Base-by-base conservation (phyloP, 345 rosid species). In the Anastatica hierochuntica region DNA sequence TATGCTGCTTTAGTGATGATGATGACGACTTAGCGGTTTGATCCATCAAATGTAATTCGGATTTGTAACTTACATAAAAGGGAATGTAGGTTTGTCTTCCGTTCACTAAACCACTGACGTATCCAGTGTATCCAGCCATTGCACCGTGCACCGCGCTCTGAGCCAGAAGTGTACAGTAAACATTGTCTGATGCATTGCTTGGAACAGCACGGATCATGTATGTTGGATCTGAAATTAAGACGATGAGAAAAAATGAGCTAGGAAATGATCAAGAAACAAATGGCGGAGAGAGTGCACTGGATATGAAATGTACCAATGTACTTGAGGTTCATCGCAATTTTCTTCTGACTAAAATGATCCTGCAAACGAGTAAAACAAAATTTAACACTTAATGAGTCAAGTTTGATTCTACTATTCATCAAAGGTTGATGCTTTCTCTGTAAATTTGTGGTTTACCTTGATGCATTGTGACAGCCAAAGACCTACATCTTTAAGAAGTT, bases 111-210 rank as follows among this genome's bases (percentile, higher is more conserved):
- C 96, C 94, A 29, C 72, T 66, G 6, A 83, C 79, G 56, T 70
- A 87, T 60, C 96, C 96, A 5, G 96, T 87, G 70, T 81, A 84
- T 42, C 94, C 96, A 11, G 96, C 94, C 96, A 87, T 87, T 10
- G 96, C 89, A 31, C 96, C 96, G 5, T 81, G 94, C 29, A 87
- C 87, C 3, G 66, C 81, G 42, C 96, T 87, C 68, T 87, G 96
- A 50, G 94, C 94, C 24, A 87, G 82, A 61, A 87, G 96, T 8
- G 94, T 84, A 74, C 90, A 79, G 70, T 87, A 87, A 30, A 87
- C 90, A 61, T 84, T 87, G 68, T 87, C 94, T 7, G 96, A 75
- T 49, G 96, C 96, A 62, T 78, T 87, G 67, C 96, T 64, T 17
- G 94, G 94, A 55, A 87, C 20, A 48, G 96, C 96, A 2, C 96